A percentile compares a stretch with the other conserved stretches of the same genome.
Conservation (phyloP, 306 rosid genomes). For the Sophora flavescens region DNA sequence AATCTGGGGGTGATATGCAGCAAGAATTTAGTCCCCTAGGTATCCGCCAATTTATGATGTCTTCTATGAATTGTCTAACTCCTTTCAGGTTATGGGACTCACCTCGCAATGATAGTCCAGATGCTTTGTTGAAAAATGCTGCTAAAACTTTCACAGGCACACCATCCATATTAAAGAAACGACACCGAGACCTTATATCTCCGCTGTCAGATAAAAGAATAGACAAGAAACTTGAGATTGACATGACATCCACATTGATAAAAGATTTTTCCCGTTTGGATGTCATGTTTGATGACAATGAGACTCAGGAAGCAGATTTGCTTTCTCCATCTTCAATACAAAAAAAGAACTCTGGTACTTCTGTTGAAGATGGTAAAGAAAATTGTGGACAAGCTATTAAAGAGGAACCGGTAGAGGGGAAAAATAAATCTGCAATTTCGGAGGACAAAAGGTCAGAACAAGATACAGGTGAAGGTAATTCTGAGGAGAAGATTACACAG, state of each 20-base stretch:
- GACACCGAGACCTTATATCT: slow-evolving; percentile 80
- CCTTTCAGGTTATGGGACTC: slow-evolving; percentile 96
- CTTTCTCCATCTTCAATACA: slow-evolving; percentile 57
- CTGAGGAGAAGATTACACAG: slow-evolving; percentile 52
- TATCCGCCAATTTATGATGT: slow-evolving; percentile 92
- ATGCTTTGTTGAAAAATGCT: slow-evolving; percentile 84
- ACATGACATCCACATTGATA: slow-evolving; percentile 66
- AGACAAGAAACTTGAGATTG: slow-evolving; percentile 80
- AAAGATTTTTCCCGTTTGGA: slow-evolving; percentile 83
- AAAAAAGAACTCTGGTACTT: slow-evolving; percentile 44
- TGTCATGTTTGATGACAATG: slow-evolving; percentile 75
- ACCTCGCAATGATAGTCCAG: slow-evolving; percentile 82
- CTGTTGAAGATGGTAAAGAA: slow-evolving; percentile 65
- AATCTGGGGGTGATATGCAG: slow-evolving; percentile 81
- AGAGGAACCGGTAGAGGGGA: slow-evolving; percentile 48
- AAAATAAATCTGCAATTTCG: slow-evolving; percentile 43
- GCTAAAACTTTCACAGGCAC: slow-evolving; percentile 88
- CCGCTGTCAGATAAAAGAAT: slow-evolving; percentile 88
- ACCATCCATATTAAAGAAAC: slow-evolving; percentile 93
- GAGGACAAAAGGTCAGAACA: slow-evolving; percentile 47
- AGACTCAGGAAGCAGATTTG: slow-evolving; percentile 48
- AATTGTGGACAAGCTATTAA: slow-evolving; percentile 50
- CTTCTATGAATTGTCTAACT: slow-evolving; percentile 88
- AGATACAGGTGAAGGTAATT: slow-evolving; percentile 44
- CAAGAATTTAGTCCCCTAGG: slow-evolving; percentile 99